Percentiles rank a stretch among this genome's conserved stretches.
Conservation (phyloP, 352 stramenopile species). For the Aphanomyces cochlioides region DNA sequence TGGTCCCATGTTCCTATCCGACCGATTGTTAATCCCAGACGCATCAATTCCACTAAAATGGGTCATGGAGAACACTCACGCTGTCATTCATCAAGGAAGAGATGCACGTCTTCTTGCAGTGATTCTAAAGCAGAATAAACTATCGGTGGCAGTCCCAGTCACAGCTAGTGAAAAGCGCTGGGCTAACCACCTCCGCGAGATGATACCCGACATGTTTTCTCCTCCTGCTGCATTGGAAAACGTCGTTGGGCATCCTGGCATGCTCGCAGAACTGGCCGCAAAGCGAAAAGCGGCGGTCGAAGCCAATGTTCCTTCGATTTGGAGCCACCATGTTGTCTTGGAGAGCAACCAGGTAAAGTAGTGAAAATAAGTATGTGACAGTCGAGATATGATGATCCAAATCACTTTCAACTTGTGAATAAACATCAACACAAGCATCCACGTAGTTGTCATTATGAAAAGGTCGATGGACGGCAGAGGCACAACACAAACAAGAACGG, state of each 20-base stretch:
- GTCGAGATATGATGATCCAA: no score
- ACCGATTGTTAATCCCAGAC: background rate
- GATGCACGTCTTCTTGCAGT: background rate
- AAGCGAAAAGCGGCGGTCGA: background rate
- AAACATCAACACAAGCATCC: no score
- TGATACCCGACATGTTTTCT: background rate
- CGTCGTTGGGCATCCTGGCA: background rate
- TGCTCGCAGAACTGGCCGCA: background rate
- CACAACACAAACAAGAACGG: no score
- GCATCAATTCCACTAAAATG: background rate
- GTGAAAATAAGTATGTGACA: no score
- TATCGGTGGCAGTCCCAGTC: conserved; percentile 14
- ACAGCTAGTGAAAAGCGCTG: conserved; percentile 15
- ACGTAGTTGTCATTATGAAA: no score
- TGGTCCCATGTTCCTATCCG: background rate
- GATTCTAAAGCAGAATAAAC: background rate
- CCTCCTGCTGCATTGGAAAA: background rate
- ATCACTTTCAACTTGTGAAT: no score
- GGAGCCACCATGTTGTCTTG: background rate
- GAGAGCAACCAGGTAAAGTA: background rate
- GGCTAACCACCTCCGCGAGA: background rate
- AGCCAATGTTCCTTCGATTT: background rate
- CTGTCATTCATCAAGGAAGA: conserved; percentile 12
- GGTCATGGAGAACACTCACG: background rate
- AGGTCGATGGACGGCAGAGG: no score